Evolutionary conservation across 2,329 filamentous ascomycete genomes (phyloP).

Genomic region (Dothidotthia symphoricarpi): DNA sequence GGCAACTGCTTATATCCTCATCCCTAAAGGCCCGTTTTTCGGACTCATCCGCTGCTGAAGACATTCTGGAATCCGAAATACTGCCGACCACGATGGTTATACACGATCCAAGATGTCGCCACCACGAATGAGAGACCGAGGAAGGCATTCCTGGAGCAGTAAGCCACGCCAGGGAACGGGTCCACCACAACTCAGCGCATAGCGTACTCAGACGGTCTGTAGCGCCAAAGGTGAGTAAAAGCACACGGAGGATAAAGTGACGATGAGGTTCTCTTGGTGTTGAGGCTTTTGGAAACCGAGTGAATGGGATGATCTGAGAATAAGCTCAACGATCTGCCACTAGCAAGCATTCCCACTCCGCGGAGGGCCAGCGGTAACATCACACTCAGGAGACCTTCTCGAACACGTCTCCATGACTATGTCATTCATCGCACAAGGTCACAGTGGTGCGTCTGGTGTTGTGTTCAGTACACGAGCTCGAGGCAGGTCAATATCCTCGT

Average conservation of each 20-base stretch:
- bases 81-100: constrained; percentile 20
- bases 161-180: constrained; percentile 7
- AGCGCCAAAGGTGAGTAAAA: neutral
- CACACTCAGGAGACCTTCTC: neutral
- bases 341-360: neutral
- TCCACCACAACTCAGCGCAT: constrained; percentile 3
- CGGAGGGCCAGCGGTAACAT: neutral
- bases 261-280: constrained; percentile 8
- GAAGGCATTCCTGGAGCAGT: constrained; percentile 13
- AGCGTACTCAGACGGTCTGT: neutral
- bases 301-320: too few species aligned
- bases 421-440: too few species aligned
- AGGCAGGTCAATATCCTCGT: too few species aligned
- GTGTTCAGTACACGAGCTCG: too few species aligned
- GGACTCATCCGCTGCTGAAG: constrained; percentile 22
- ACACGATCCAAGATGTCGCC: constrained; percentile 11
- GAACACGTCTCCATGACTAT: neutral
- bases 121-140: constrained; percentile 24
- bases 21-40: constrained; percentile 38
- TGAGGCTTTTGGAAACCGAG: constrained; percentile 7
- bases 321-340: too few species aligned
- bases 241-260: constrained; percentile 1
- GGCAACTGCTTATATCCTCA: constrained; percentile 30
- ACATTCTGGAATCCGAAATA: constrained; percentile 24
- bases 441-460: too few species aligned